phyloP scores from a whole-genome alignment of 176 grass and related monocot genomes.

The Phoenix roebelenii region DNA sequence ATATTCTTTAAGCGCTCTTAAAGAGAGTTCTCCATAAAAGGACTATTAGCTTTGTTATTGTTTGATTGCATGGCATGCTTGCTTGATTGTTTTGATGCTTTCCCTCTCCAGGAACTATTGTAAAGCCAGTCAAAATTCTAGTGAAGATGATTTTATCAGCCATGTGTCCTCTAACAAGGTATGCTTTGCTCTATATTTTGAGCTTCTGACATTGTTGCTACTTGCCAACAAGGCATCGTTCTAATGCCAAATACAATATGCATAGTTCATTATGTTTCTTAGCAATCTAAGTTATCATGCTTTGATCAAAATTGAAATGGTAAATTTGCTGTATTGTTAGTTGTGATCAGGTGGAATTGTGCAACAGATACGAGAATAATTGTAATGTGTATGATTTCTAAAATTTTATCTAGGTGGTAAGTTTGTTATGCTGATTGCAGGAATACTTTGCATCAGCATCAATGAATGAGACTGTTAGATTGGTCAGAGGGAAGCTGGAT shows the following conservation, averaged over 20 bases:
- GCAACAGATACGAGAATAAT: too few relatives aligned
- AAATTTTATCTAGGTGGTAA: not conserved
- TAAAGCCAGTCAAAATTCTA: constrained; percentile 23
- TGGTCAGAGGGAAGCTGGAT: constrained; percentile 70
- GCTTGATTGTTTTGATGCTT: constrained; percentile 3
- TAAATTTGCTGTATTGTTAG: too few relatives aligned
- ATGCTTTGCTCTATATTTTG: constrained; percentile 2
- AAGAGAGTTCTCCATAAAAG: too few relatives aligned
- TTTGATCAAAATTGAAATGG: too few relatives aligned
- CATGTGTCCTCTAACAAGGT: constrained; percentile 83
- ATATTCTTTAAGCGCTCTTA: too few relatives aligned
- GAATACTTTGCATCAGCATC: constrained; percentile 77
- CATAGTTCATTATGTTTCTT: too few relatives aligned
- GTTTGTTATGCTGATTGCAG: constrained; percentile 26
- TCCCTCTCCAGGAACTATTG: constrained; percentile 40
- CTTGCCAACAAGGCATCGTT: too few relatives aligned
- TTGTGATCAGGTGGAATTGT: too few relatives aligned
- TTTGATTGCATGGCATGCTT: not conserved
- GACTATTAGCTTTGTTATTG: not conserved
- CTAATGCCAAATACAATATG: too few relatives aligned
- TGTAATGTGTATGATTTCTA: too few relatives aligned
- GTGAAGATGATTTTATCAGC: constrained; percentile 34
- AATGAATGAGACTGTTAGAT: constrained; percentile 67
- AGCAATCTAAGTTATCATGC: too few relatives aligned
- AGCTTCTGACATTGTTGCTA: too few relatives aligned